A percentile compares a stretch with the other conserved stretches of the same genome.
phyloP scores from a whole-genome alignment of 108 stramenopile genomes.

The Pseudonitzschia multiseries region DNA sequence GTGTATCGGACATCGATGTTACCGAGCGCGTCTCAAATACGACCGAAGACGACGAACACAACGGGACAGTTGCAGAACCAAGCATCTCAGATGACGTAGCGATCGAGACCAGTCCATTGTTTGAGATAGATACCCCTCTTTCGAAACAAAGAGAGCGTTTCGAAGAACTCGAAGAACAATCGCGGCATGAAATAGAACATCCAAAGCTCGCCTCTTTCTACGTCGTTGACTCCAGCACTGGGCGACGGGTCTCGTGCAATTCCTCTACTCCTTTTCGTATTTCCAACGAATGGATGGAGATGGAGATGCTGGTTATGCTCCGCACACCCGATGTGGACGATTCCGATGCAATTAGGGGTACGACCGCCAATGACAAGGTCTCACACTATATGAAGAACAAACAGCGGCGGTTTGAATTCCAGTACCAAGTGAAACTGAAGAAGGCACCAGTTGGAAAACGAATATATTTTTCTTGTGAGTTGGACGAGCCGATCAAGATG shows the following conservation, averaged over 20 bases:
- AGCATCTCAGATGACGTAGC: not conserved
- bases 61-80: not conserved
- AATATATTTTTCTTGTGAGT: conserved; percentile 79
- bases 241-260: conserved; percentile 54
- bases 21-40: not conserved
- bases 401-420: conserved; percentile 91
- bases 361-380: conserved; percentile 38
- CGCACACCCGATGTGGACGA: conserved; percentile 82
- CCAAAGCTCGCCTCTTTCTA: conserved; percentile 34
- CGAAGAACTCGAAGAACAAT: not conserved
- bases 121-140: not conserved
- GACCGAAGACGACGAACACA: not conserved
- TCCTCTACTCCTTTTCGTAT: conserved; percentile 23
- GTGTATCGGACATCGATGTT: not conserved
- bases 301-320: conserved; percentile 82
- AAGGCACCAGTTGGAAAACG: conserved; percentile 65
- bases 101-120: not conserved
- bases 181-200: conserved; percentile 14
- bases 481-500: conserved; percentile 81
- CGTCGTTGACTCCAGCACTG: conserved; percentile 42
- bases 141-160: not conserved
- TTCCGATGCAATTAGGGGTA: conserved; percentile 23
- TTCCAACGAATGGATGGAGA: conserved; percentile 75
- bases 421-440: conserved; percentile 86
- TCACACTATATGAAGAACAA: conserved; percentile 62